A percentile compares a stretch with the other conserved stretches of the same genome.
Evolutionary conservation across 1,139 yeast genomes (phyloP).

Genomic region (Candida dubliniensis): DNA sequence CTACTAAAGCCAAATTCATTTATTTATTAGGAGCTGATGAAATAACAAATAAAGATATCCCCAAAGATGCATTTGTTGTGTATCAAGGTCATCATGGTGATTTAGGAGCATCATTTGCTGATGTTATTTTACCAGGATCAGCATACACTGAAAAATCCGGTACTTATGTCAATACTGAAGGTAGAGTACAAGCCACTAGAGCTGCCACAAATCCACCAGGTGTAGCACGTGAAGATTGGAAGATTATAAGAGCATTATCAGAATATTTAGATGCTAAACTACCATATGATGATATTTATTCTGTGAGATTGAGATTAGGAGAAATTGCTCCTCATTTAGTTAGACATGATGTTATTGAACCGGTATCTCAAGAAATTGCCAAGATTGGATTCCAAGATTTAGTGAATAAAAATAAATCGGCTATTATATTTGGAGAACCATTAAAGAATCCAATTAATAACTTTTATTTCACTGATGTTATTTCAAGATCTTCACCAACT

Average conservation of each 20-base stretch:
- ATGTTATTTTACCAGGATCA: slow-evolving; percentile 82
- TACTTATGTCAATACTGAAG: slow-evolving; percentile 90
- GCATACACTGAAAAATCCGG: slow-evolving; percentile 89
- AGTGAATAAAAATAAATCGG: slow-evolving; percentile 38
- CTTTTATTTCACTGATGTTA: slow-evolving; percentile 86
- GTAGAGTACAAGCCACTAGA: slow-evolving; percentile 81
- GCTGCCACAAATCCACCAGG: slow-evolving; percentile 94
- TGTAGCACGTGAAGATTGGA: slow-evolving; percentile 92
- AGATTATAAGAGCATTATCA: slow-evolving; percentile 78
- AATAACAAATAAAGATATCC: slow-evolving; percentile 65
- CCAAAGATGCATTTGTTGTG: slow-evolving; percentile 83
- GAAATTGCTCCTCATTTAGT: slow-evolving; percentile 82
- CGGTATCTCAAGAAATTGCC: slow-evolving; percentile 59
- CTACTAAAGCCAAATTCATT: slow-evolving; percentile 68
- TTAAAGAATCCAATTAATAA: slow-evolving; percentile 73
- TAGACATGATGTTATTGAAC: slow-evolving; percentile 75
- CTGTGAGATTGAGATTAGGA: slow-evolving; percentile 68
- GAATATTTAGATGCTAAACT: slow-evolving; percentile 72
- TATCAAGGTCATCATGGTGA: slow-evolving; percentile 96
- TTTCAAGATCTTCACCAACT: slow-evolving; percentile 84
- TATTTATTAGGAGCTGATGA: slow-evolving; percentile 88
- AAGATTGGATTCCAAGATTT: slow-evolving; percentile 57
- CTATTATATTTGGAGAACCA: slow-evolving; percentile 47
- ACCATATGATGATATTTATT: slow-evolving; percentile 75
- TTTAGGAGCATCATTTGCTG: slow-evolving; percentile 84